Conservation (phyloP, 2,329 filamentous ascomycete species). For the Colletotrichum zoysiae region DNA sequence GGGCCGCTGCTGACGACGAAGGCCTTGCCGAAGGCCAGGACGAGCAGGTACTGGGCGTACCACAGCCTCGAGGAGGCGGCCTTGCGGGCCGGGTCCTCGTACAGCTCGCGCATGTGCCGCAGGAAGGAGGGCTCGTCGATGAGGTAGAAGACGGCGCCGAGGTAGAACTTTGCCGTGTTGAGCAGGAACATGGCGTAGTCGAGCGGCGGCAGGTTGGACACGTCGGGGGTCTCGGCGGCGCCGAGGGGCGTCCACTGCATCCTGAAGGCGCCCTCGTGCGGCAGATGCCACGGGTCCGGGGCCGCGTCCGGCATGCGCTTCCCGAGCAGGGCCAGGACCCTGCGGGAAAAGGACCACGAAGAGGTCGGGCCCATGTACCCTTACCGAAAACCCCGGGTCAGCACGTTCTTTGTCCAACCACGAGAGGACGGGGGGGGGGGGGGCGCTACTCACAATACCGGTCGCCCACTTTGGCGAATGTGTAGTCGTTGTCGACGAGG, state of each 20-base stretch:
- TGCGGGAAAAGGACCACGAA: conserved; percentile 53
- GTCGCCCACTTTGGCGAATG: conserved; percentile 49
- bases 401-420: not conserved
- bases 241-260: conserved; percentile 48
- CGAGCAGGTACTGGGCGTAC: conserved; percentile 50
- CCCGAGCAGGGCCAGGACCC: conserved; percentile 50
- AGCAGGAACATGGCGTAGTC: conserved; percentile 45
- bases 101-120: conserved; percentile 43
- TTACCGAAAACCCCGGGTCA: conserved; percentile 10
- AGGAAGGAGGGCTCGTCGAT: conserved; percentile 45
- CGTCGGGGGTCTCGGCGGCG: conserved; percentile 45
- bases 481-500: conserved; percentile 50
- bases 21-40: conserved; percentile 51
- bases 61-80: conserved; percentile 44
- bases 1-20: conserved; percentile 46
- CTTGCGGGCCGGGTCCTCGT: conserved; percentile 43
- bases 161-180: conserved; percentile 46
- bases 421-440: not conserved
- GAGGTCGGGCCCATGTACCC: conserved; percentile 54
- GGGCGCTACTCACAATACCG: conserved; percentile 46
- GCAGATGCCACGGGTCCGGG: conserved; percentile 49
- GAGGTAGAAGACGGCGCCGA: conserved; percentile 44
- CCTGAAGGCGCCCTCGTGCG: conserved; percentile 48
- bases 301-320: conserved; percentile 50
- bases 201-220: conserved; percentile 46